Base-by-base conservation (phyloP, 2,329 filamentous ascomycete genomes). In the Dactylellina drechsleri region DNA sequence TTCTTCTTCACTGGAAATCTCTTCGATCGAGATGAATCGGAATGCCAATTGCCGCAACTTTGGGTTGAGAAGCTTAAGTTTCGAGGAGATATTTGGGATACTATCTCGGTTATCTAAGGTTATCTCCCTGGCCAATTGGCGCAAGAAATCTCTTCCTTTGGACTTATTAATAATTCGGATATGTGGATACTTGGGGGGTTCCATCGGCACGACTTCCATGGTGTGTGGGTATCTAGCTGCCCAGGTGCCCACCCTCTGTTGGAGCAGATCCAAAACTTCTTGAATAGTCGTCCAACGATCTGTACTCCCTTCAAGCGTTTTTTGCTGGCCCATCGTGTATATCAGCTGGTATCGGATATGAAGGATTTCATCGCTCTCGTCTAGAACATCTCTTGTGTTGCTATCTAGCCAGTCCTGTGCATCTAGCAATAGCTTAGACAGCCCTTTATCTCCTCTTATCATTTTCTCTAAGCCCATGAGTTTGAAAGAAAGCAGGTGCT, bases 311-410 rank as follows among this genome's bases (percentile, higher is more conserved):
- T 90, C 86, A 0, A 89, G 82, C 0, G 84, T 77, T 0, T 79
- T 78, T 68, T 88, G 86, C 0, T 79, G 73, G 0, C 88, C 89
- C 77, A 90, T 85, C 0, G 88, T 89, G 68, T 91, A 90, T 0
- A 90, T 82, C 0, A 90, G 80, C 77, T 91, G 87, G 45, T 88
- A 89, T 54, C 85, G 86, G 2, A 85, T 83, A 50, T 84, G 87
- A 50, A 90, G 86, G 64, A 87, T 87, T 67, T 90, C 87, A 56
- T 91, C 89, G 45, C 86, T 88, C 79, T 91, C 88, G 67, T 91
- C 88, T 0, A 91, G 82, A 1, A 91, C 83, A 73, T 90, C 88
- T 0, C 87, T 82, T 0, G 84, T 83, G 1, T 80, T 72, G 0
- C 58, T 13, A 31, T 85, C 80, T 0, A 89, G 81, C 75, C 84